A percentile compares a stretch with the other conserved stretches of the same genome.
Evolutionary conservation across 176 grass and related monocot species (phyloP).

Genomic region (Oryza nivara): DNA sequence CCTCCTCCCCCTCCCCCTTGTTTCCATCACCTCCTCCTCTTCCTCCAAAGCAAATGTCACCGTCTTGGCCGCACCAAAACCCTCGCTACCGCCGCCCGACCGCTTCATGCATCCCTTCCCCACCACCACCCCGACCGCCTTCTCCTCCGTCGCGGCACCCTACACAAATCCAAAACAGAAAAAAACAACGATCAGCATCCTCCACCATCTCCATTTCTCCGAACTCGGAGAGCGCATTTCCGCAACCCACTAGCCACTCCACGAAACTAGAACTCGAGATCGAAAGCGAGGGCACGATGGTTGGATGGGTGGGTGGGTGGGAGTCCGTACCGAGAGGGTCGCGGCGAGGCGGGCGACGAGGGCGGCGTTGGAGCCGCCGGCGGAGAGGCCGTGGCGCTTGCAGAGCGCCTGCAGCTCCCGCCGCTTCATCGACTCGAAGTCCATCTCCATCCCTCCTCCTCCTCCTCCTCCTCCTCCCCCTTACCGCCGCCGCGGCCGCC

Average conservation of each 20-base stretch:
- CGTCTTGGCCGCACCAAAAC: slow-evolving; percentile 30
- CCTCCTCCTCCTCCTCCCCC: no score
- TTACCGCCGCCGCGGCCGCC: no score
- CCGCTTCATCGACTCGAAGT: slow-evolving; percentile 48
- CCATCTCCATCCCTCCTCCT: slow-evolving; percentile 23
- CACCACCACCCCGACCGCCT: slow-evolving; percentile 28
- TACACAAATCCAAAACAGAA: slow-evolving; percentile 12
- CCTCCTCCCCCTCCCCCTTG: not conserved
- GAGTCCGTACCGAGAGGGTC: slow-evolving; percentile 36
- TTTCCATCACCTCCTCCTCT: not conserved
- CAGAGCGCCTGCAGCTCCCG: slow-evolving; percentile 59
- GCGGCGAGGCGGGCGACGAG: slow-evolving; percentile 45
- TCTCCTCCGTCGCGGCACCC: not conserved
- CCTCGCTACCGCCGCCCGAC: slow-evolving; percentile 4
- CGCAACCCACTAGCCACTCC: no score
- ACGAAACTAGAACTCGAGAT: no score
- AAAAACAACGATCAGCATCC: not conserved
- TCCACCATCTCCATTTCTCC: not conserved
- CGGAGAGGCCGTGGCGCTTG: slow-evolving; percentile 57
- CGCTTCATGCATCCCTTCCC: slow-evolving; percentile 57
- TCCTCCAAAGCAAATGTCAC: slow-evolving; percentile 46
- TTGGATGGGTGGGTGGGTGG: not conserved
- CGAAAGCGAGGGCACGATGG: not conserved
- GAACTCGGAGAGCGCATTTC: not conserved
- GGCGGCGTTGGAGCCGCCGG: slow-evolving; percentile 39